Base-by-base conservation (phyloP, 2,329 filamentous ascomycete genomes). In the Aspergillus caelatus region DNA sequence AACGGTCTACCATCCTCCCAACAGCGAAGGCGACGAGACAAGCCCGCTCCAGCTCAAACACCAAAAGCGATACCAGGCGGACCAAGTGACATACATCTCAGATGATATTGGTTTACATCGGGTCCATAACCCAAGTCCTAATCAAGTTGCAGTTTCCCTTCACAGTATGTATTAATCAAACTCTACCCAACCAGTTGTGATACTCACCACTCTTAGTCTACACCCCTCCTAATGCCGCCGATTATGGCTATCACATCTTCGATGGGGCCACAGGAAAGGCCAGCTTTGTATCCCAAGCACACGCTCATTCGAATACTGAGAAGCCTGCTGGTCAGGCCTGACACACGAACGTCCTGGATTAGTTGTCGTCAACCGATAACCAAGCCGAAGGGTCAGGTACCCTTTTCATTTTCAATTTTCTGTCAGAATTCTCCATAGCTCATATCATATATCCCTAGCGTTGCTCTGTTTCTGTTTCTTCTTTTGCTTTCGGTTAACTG, bases 1-100 rank as follows among this genome's bases (percentile, higher is more conserved):
- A 53, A 73, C 72, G 1, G 68, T 75, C 10, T 75, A 75, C 19
- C 30, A 69, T 6, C 39, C 66, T 3, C 73, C 74, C 1, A 34
- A 50, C 6, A 32, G 21, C 19, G 46, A 41, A 21, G 60, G 54
- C 3, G 65, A 63, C 10, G 41, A 63, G 39, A 23, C 34, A 1
- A 64, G 62, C 4, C 73, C 73, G 4, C 57, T 75, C 39, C 52
- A 66, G 4, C 56, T 75, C 28, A 74, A 73, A 57, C 70, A 68
- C 1, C 64, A 72, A 19, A 73, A 56, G 5, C 68, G 64, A 3
- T 71, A 72, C 46, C 57, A 62, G 0, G 63, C 70, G 53, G 70
- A 75, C n/a, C 71, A 72, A n/a, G 74, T 75, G 10, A 68, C 73
- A 16, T 75, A 75, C 58, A 75, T 75, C 64, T 72, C 72, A 1